Conservation (phyloP, 2,329 filamentous ascomycete genomes). For the Hirsutella minnesotensis region DNA sequence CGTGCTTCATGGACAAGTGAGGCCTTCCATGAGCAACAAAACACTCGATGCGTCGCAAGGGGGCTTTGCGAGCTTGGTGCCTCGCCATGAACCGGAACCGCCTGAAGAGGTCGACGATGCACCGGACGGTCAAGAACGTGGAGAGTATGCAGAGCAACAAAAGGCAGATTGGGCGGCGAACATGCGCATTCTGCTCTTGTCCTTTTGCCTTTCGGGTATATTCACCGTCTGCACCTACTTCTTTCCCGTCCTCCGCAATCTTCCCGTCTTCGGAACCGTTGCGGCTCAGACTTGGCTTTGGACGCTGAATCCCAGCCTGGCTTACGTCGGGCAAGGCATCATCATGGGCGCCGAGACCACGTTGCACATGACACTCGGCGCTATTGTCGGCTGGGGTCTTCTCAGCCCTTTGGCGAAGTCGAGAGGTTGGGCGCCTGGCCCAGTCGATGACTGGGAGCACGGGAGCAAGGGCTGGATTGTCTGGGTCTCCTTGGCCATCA, state of each 20-base stretch:
- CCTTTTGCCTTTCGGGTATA: conserved; percentile 46
- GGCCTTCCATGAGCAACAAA: conserved; percentile 19
- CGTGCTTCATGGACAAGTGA: conserved; percentile 61
- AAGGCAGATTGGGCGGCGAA: conserved; percentile 32
- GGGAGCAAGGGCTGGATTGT: conserved; percentile 99
- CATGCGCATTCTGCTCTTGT: conserved; percentile 41
- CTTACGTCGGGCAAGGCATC: conserved; percentile 92
- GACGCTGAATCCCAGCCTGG: conserved; percentile 93
- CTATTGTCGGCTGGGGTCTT: conserved; percentile 79
- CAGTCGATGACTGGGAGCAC: conserved; percentile 76
- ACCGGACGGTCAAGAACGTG: conserved; percentile 11
- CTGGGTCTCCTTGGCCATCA: conserved; percentile 91
- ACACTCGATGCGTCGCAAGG: conserved; percentile 25
- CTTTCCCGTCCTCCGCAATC: conserved; percentile 66
- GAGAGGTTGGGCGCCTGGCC: conserved; percentile 79
- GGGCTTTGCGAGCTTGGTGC: conserved; percentile 29
- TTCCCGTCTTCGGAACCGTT: conserved; percentile 72
- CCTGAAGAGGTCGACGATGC: conserved; percentile 12
- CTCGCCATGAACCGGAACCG: not conserved
- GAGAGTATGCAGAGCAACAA: conserved; percentile 16
- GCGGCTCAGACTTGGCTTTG: conserved; percentile 79
- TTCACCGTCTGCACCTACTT: conserved; percentile 85
- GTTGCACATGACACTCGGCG: conserved; percentile 87
- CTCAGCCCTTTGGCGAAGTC: conserved; percentile 80
- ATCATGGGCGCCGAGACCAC: conserved; percentile 97